Conservation (phyloP, 2,329 filamentous ascomycete species). For the Penicillium nordicum region DNA sequence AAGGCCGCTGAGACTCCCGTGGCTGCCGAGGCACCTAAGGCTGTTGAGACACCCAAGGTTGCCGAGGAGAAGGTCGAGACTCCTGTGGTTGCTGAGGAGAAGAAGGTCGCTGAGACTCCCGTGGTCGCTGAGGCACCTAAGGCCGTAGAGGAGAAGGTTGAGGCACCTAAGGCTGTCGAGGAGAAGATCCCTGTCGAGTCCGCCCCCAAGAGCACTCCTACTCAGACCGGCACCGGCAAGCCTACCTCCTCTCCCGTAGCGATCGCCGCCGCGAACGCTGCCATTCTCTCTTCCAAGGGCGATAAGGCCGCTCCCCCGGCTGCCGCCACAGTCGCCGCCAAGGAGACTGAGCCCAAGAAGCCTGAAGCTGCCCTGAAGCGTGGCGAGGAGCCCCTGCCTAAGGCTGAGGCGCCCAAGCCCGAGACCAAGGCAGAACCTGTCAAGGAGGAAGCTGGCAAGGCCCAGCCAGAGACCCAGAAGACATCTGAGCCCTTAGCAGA, state of each 20-base stretch:
- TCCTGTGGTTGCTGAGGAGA: too few relatives aligned
- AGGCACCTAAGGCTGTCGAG: background rate
- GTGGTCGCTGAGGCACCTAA: background rate
- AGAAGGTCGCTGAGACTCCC: background rate
- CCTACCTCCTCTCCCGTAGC: constrained; percentile 15
- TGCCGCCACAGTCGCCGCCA: constrained; percentile 7
- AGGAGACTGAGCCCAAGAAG: constrained; percentile 21
- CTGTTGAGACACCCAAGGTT: background rate
- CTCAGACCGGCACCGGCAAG: constrained; percentile 9
- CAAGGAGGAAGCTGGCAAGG: constrained; percentile 4
- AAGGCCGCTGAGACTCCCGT: too few relatives aligned
- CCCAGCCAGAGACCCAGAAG: constrained; percentile 3
- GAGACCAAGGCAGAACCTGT: constrained; percentile 10
- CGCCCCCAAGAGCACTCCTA: background rate
- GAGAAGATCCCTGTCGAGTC: constrained; percentile 11
- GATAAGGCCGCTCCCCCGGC: constrained; percentile 17
- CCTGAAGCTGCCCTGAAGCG: constrained; percentile 22
- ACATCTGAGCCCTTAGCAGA: constrained; percentile 8
- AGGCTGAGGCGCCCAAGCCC: constrained; percentile 3
- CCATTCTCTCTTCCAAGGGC: constrained; percentile 19
- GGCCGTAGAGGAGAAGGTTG: too few relatives aligned
- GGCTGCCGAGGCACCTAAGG: constrained; percentile 4
- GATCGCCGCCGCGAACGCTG: constrained; percentile 21
- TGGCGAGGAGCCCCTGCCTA: constrained; percentile 19
- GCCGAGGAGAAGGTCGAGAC: background rate